Evolutionary conservation across 768 basidiomycete species (phyloP).

Genomic region (Xerocomellus amylosporus): DNA sequence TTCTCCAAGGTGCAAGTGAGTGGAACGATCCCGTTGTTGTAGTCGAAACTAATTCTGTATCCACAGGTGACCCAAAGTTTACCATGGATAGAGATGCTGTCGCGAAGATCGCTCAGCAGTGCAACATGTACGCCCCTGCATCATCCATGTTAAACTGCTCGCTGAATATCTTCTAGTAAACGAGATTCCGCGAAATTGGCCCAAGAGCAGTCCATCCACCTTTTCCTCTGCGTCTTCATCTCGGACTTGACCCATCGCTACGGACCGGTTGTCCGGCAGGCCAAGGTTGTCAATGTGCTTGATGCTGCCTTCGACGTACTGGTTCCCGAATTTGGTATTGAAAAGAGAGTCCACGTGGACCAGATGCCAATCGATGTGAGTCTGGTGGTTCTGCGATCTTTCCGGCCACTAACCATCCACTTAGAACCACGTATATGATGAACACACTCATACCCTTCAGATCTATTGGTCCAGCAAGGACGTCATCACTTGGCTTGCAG

Average conservation of each 20-base stretch:
- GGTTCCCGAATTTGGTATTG: constrained; percentile 95
- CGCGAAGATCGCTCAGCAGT: constrained; percentile 96
- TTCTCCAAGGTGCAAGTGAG: constrained; percentile 69
- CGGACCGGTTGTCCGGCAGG: constrained; percentile 93
- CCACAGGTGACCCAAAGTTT: constrained; percentile 77
- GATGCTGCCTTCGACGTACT: constrained; percentile 97
- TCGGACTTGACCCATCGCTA: constrained; percentile 92
- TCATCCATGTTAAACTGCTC: background rate
- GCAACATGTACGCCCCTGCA: constrained; percentile 73
- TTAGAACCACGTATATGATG: constrained; percentile 94
- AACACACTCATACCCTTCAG: constrained; percentile 87
- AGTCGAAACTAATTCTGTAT: constrained; percentile 4
- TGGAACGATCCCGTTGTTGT: constrained; percentile 1
- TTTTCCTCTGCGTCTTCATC: constrained; percentile 93
- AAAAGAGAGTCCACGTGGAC: constrained; percentile 97
- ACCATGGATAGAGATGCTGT: constrained; percentile 97
- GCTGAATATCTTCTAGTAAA: constrained; percentile 52
- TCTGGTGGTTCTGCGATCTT: constrained; percentile 3
- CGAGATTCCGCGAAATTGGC: constrained; percentile 88
- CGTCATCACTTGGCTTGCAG: constrained; percentile 92
- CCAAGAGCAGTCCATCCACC: constrained; percentile 93
- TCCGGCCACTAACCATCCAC: constrained; percentile 15
- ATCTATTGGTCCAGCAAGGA: constrained; percentile 96
- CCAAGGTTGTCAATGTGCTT: constrained; percentile 93
- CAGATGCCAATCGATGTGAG: constrained; percentile 97